Percentiles rank a stretch among this genome's conserved stretches.
Evolutionary conservation across 2,329 filamentous ascomycete genomes (phyloP).

Genomic region (Rhynchosporium secalis): DNA sequence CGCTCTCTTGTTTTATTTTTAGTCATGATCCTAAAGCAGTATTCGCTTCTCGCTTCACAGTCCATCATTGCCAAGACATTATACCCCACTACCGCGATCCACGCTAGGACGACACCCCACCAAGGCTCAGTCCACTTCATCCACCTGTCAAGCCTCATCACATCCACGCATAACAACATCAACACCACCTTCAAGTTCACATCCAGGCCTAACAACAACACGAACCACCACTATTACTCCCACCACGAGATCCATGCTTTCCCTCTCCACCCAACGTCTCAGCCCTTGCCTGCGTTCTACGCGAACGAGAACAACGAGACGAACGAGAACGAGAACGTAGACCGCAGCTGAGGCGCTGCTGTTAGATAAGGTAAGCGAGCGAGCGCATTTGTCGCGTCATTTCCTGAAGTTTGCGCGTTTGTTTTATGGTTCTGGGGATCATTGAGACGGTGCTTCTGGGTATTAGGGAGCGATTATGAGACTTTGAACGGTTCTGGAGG

Average conservation of each 20-base stretch:
- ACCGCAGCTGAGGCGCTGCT: neutral
- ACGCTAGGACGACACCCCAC: neutral
- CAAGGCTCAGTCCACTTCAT: neutral
- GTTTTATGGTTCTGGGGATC: neutral
- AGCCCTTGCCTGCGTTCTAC: neutral
- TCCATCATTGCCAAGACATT: too few relatives aligned
- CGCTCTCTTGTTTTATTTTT: too few relatives aligned
- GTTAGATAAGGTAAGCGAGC: neutral
- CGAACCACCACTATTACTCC: too few relatives aligned
- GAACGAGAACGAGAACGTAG: neutral
- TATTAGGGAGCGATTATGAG: neutral
- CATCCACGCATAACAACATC: neutral
- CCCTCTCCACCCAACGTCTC: neutral
- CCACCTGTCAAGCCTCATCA: neutral
- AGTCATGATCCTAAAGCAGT: too few relatives aligned
- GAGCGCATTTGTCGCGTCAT: slow-evolving; percentile 4
- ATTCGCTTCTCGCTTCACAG: too few relatives aligned
- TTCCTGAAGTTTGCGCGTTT: neutral
- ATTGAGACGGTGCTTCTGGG: neutral
- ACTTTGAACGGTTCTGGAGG: neutral
- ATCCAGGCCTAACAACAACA: neutral
- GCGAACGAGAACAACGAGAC: neutral
- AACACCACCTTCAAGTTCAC: neutral
- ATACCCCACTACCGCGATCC: too few relatives aligned
- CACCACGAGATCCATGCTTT: neutral